A percentile compares a stretch with the other conserved stretches of the same genome.
Conservation (phyloP, 164 flowering plant species). For the Akebia trifoliata region DNA sequence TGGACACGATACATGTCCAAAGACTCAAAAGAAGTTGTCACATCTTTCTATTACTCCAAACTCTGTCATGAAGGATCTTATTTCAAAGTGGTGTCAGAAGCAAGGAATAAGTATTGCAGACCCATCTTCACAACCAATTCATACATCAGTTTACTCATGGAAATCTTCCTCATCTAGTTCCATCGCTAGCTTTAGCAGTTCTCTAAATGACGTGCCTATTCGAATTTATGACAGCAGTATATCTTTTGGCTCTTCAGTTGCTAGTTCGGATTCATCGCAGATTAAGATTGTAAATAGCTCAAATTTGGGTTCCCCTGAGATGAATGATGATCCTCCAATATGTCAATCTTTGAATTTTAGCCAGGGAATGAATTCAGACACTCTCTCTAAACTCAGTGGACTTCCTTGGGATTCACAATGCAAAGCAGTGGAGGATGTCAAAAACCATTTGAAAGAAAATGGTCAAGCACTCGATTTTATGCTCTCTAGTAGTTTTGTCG, state of each 20-base stretch:
- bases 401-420: conserved; percentile 53
- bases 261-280: conserved; percentile 35
- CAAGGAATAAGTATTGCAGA: conserved; percentile 24
- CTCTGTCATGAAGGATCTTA: conserved; percentile 44
- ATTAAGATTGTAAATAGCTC: conserved; percentile 15
- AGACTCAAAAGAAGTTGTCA: conserved; percentile 41
- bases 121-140: conserved; percentile 20
- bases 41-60: conserved; percentile 52
- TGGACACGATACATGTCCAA: conserved; percentile 77
- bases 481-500: conserved; percentile 37
- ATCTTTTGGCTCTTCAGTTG: conserved; percentile 46
- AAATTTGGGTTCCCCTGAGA: conserved; percentile 11
- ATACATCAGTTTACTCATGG: conserved; percentile 13
- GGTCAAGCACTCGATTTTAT: conserved; percentile 25
- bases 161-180: conserved; percentile 20
- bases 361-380: conserved; percentile 12
- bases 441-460: conserved; percentile 24
- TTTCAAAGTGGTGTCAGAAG: conserved; percentile 56
- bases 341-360: conserved; percentile 12
- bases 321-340: conserved; percentile 13
- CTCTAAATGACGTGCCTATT: conserved; percentile 45
- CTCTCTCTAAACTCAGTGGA: conserved; percentile 29
- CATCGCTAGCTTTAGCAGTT: conserved; percentile 39
- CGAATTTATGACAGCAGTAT: conserved; percentile 44
- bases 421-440: conserved; percentile 42